Evolutionary conservation across 2,329 filamentous ascomycete species (phyloP), one percentile per base, ranked within the genome.

Genomic region (Elsinoe necatrix): DNA sequence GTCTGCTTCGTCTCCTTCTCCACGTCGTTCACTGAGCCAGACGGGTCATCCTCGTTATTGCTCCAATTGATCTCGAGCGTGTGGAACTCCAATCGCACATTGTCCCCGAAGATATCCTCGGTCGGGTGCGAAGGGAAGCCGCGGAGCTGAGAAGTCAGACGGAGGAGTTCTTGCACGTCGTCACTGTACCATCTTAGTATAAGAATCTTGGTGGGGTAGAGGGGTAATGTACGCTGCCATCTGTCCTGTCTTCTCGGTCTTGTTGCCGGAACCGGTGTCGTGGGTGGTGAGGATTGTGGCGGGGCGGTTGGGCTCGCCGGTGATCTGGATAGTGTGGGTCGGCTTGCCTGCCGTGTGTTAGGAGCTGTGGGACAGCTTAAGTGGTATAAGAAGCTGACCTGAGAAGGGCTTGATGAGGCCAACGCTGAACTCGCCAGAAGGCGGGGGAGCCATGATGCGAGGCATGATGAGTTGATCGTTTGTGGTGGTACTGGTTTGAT

Each of bases 31-130:
- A 64, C 64, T 27, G 64, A 64, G 34, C 68, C 63, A 2, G 66
- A 64, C 2, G 67, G 60, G 55, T 73, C 71, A 14, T 71, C 67
- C 25, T 73, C 71, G 57, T 66, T 63, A 57, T 72, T 73, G 35
- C 62, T 61, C 71, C 71, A 74, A 60, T 74, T 71, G 31, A 73
- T 70, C 57, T 73, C 71, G 56, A 72, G 68, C 1, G 71, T 73
- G 61, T 69, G 69, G 60, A 73, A 69, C 48, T 72, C 70, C 27
- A 74, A 58, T 61, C 69, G 71, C 18, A 66, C 65, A 51, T 73
- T 67, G 1, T 65, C 57, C 39, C 71, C 71, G 61, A 71, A 74
- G 20, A 74, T 61, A 58, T 74, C 72, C 59, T 71, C 70, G 23
- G 62, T 62, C 1, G 66, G 60, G 61, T 69, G 66, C 6, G 67